phyloP scores from a whole-genome alignment of 768 basidiomycete species.

The Mycena pura region DNA sequence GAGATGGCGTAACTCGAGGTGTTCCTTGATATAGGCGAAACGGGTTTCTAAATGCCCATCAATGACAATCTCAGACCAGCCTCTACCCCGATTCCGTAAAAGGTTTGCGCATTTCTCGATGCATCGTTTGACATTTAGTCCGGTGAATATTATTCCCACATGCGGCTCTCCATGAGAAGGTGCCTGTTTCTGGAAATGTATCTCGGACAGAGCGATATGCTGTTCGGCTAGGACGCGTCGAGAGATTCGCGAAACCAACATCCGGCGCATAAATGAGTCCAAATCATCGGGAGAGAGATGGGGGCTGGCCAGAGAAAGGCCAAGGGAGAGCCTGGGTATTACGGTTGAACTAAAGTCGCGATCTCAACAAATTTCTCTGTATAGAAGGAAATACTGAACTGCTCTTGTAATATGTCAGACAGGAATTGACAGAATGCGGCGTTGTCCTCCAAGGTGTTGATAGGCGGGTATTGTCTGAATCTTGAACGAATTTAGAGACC shows the following conservation, averaged over 20 bases:
- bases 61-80: conserved; percentile 70
- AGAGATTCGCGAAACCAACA: conserved; percentile 91
- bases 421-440: conserved; percentile 80
- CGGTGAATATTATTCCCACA: conserved; percentile 87
- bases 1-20: conserved; percentile 69
- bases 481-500: conserved; percentile 43
- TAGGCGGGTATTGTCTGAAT: conserved; percentile 74
- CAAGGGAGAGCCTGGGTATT: conserved; percentile 83
- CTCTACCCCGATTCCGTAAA: conserved; percentile 51
- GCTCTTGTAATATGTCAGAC: conserved; percentile 67
- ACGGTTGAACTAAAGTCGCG: conserved; percentile 61
- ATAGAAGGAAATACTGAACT: conserved; percentile 56
- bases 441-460: conserved; percentile 79
- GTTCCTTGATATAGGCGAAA: conserved; percentile 87
- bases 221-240: conserved; percentile 89
- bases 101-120: conserved; percentile 72
- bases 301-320: conserved; percentile 84
- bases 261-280: conserved; percentile 88
- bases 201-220: conserved; percentile 81
- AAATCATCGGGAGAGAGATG: conserved; percentile 79
- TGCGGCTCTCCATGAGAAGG: conserved; percentile 57
- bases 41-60: conserved; percentile 75
- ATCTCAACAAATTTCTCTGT: not conserved
- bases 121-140: conserved; percentile 70
- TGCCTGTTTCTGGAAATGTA: conserved; percentile 45